Base-by-base conservation (phyloP, 1,139 yeast genomes). In the Diutina siamensis region DNA sequence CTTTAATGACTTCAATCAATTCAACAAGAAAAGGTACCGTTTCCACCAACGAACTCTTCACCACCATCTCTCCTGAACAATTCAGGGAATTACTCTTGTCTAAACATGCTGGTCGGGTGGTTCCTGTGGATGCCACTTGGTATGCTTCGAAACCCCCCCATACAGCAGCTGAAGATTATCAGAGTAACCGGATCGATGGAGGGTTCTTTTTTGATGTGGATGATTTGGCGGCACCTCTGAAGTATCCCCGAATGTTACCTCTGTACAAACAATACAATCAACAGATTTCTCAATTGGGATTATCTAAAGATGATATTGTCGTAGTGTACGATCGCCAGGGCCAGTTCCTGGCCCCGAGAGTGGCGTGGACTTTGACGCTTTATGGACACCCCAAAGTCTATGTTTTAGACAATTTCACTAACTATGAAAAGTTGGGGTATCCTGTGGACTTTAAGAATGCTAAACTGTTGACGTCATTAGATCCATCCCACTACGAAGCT, bases 211-310 rank as follows among this genome's bases (percentile, higher is more conserved):
- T 88, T 55, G 95, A 89, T 55, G 74, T 92, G 48, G 97, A 88
- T 55, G 74, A 65, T 28, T 66, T 85, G 44, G 77, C 78, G 49
- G 80, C 81, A 49, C 61, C 62, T 1, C 78, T 87, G 7, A 66
- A 72, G 17, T 89, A 74, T 56, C 97, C 97, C 1, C 97, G 89
- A 58, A 92, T 88, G 96, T 69, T 89, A 28, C 97, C 97, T 2
- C 63, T 71, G 4, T 60, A 67, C 40, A 63, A 61, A 2, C 70
- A 68, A 3, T 89, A 87, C 62, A 74, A 74, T 47, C 45, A 56
- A 3, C 71, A 74, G 1, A 71, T 85, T 60, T 61, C 74, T 28
- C 57, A 71, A 18, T 62, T 76, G 50, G 78, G 78, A 2, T 57
- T 76, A 38, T 54, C 55, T 27, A 63, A 62, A 45, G 62, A 66